phyloP scores from a whole-genome alignment of 2,329 filamentous ascomycete genomes.

The Cytospora mali region DNA sequence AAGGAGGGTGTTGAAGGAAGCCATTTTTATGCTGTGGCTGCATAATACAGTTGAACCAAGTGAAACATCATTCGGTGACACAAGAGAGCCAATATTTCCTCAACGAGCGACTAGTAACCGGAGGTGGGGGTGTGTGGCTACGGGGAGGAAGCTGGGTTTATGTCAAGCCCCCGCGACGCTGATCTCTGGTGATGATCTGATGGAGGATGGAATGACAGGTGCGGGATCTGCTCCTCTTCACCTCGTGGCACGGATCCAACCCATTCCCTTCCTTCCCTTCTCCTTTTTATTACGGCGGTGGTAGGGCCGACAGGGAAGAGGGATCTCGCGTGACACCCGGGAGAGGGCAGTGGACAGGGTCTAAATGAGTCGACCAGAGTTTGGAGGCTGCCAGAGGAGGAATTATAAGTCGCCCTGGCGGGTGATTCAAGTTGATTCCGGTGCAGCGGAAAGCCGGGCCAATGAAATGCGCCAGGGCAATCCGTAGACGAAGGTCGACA shows the following conservation, averaged over 20 bases:
- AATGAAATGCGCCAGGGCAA: slow-evolving; percentile 12
- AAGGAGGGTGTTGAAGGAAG: slow-evolving; percentile 26
- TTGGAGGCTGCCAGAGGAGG: background rate
- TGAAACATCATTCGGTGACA: slow-evolving; percentile 34
- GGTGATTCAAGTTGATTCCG: slow-evolving; percentile 10
- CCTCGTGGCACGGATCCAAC: slow-evolving; percentile 10
- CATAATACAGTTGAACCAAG: slow-evolving; percentile 29
- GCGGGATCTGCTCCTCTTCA: slow-evolving; percentile 9
- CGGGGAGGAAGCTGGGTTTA: background rate
- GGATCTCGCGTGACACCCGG: background rate
- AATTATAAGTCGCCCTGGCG: slow-evolving; percentile 2
- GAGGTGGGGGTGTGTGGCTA: background rate
- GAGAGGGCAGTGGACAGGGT: slow-evolving; percentile 14
- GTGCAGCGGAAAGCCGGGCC: slow-evolving; percentile 12
- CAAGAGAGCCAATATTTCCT: slow-evolving; percentile 18
- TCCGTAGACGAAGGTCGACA: slow-evolving; percentile 1
- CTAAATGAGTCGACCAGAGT: slow-evolving; percentile 1
- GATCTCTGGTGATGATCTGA: slow-evolving; percentile 1
- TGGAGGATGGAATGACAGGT: slow-evolving; percentile 6
- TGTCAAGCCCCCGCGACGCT: slow-evolving; percentile 6
- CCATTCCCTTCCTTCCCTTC: slow-evolving; percentile 1
- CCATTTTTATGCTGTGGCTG: slow-evolving; percentile 35
- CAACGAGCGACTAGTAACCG: slow-evolving; percentile 22
- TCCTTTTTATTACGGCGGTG: slow-evolving; percentile 11
- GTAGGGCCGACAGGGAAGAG: slow-evolving; percentile 11